Evolutionary conservation across 2,329 filamentous ascomycete species (phyloP).

Genomic region (Sporothrix luriei): DNA sequence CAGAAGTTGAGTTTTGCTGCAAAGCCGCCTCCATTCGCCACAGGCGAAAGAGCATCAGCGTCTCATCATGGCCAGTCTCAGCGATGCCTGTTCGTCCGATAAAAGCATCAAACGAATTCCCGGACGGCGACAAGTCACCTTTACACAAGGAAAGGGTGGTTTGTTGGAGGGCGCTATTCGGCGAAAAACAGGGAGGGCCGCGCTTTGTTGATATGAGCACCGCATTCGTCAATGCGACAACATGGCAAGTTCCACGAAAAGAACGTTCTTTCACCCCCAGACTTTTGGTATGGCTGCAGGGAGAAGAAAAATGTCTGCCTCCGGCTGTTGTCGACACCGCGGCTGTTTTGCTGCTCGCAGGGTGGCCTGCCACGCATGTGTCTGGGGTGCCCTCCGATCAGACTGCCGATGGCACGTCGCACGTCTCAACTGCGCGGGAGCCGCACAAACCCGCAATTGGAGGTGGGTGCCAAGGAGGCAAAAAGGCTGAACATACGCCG

Average conservation of each 20-base stretch:
- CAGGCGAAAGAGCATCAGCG: neutral
- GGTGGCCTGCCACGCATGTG: neutral
- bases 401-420: slow-evolving; percentile 41
- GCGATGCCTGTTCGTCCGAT: neutral
- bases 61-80: neutral
- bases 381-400: slow-evolving; percentile 38
- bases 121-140: neutral
- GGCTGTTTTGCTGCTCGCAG: neutral
- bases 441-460: slow-evolving; percentile 34
- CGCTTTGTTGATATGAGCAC: slow-evolving; percentile 4
- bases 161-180: neutral
- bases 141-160: neutral
- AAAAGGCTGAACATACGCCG: neutral
- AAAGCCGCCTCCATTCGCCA: neutral
- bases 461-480: neutral
- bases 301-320: slow-evolving; percentile 16
- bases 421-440: slow-evolving; percentile 39
- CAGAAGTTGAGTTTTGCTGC: neutral
- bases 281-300: neutral
- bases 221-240: slow-evolving; percentile 3
- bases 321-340: slow-evolving; percentile 21
- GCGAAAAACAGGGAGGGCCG: neutral
- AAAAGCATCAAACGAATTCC: neutral
- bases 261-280: slow-evolving; percentile 6
- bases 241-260: slow-evolving; percentile 1